A percentile compares a stretch with the other conserved stretches of the same genome.
Conservation (phyloP, 768 basidiomycete species). For the Serendipita sp. region DNA sequence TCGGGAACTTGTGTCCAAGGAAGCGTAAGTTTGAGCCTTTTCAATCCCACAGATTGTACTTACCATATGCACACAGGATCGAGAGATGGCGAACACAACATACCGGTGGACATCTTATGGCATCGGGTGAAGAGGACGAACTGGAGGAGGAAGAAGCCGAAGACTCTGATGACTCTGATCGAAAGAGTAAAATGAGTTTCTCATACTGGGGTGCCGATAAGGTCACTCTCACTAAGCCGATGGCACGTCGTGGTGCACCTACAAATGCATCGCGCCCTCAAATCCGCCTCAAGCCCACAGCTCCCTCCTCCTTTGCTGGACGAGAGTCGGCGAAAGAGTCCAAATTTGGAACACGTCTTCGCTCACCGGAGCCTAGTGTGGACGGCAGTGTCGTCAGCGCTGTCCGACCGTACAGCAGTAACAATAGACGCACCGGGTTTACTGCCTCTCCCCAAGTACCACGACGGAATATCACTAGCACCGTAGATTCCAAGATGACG, state of each 20-base stretch:
- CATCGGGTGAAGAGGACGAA: constrained; percentile 42
- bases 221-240: constrained; percentile 69
- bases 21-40: constrained; percentile 45
- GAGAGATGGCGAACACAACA: constrained; percentile 41
- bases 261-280: constrained; percentile 13
- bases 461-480: constrained; percentile 48
- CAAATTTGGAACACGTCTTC: constrained; percentile 75
- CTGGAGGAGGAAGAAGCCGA: constrained; percentile 28
- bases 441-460: constrained; percentile 26
- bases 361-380: constrained; percentile 43
- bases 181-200: constrained; percentile 88
- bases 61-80: constrained; percentile 17
- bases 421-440: constrained; percentile 19
- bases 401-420: not conserved
- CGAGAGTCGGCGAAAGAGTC: constrained; percentile 79
- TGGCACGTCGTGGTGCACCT: constrained; percentile 32
- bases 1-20: constrained; percentile 71
- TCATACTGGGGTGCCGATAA: constrained; percentile 90
- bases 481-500: constrained; percentile 18
- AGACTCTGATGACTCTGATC: constrained; percentile 73
- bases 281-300: constrained; percentile 10
- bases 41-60: constrained; percentile 7
- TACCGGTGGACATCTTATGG: constrained; percentile 56
- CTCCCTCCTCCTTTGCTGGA: constrained; percentile 12
- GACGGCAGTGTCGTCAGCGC: constrained; percentile 26